A percentile compares a stretch with the other conserved stretches of the same genome.
phyloP scores from a whole-genome alignment of 768 basidiomycete genomes.

The Xerocomellus dryophilus region DNA sequence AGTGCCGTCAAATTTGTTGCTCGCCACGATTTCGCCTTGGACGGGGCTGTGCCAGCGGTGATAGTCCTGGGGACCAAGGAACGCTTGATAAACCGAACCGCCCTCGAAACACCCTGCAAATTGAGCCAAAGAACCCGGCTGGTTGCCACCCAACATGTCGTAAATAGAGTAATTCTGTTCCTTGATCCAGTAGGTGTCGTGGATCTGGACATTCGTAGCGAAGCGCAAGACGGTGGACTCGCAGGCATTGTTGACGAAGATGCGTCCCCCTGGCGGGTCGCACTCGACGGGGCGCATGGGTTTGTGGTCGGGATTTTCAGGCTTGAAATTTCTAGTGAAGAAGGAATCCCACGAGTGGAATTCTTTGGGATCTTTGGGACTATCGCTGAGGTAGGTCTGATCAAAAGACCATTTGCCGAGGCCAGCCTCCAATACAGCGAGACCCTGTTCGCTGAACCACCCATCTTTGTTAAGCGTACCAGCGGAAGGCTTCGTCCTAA shows the following conservation, averaged over 20 bases:
- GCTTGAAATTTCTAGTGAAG: slow-evolving; percentile 43
- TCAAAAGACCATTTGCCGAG: no score
- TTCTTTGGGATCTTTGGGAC: no score
- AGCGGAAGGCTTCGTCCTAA: no score
- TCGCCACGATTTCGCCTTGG: slow-evolving; percentile 37
- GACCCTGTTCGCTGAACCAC: no score
- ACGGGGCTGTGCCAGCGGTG: slow-evolving; percentile 64
- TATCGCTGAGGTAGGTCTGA: no score
- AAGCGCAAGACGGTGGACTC: slow-evolving; percentile 44
- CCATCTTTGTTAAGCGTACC: no score
- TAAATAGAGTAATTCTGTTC: slow-evolving; percentile 53
- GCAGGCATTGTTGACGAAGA: slow-evolving; percentile 39
- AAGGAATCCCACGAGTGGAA: slow-evolving; percentile 46
- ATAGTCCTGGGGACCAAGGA: slow-evolving; percentile 49
- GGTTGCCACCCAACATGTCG: slow-evolving; percentile 44
- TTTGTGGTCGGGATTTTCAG: no score
- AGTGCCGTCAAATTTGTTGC: slow-evolving; percentile 29
- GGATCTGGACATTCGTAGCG: slow-evolving; percentile 36
- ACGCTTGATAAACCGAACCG: slow-evolving; percentile 52
- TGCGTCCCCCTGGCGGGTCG: no score
- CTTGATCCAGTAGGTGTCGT: slow-evolving; percentile 58
- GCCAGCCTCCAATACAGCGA: no score
- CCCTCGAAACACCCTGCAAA: slow-evolving; percentile 41
- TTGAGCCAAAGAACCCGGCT: no score
- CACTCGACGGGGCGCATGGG: no score